phyloP scores from a whole-genome alignment of 345 rosid species.

The Populus pruinosa region DNA sequence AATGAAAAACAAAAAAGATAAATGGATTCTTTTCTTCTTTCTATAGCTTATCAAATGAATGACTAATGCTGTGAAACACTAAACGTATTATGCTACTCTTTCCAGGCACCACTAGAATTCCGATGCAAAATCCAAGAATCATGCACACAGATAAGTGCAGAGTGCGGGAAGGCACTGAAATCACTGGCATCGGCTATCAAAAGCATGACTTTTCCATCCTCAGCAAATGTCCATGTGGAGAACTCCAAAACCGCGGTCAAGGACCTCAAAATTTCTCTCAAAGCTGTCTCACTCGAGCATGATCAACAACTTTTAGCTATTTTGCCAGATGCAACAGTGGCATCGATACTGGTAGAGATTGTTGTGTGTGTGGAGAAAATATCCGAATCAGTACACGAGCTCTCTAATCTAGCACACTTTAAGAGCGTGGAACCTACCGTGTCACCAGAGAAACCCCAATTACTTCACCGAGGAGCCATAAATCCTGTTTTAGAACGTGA shows the following conservation, averaged over 20 bases:
- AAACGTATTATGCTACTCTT: background rate
- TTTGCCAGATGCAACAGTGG: conserved; percentile 40
- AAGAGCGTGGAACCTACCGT: conserved; percentile 10
- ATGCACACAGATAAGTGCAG: conserved; percentile 22
- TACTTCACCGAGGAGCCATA: conserved; percentile 57
- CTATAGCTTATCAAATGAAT: background rate
- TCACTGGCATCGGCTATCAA: conserved; percentile 23
- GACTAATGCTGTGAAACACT: background rate
- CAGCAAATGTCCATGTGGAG: conserved; percentile 15
- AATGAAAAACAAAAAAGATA: background rate
- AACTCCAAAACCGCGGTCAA: conserved; percentile 14
- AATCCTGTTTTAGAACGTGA: conserved; percentile 48
- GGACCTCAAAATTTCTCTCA: conserved; percentile 16
- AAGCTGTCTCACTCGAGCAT: conserved; percentile 10
- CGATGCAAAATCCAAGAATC: conserved; percentile 12
- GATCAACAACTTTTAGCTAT: conserved; percentile 7
- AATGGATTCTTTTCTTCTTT: background rate
- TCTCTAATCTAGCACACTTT: conserved; percentile 20
- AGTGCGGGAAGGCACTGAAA: conserved; percentile 25
- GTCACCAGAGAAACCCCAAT: conserved; percentile 30
- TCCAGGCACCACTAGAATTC: conserved; percentile 19
- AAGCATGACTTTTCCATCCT: conserved; percentile 23
- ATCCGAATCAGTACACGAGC: conserved; percentile 20
- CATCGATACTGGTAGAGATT: conserved; percentile 18
- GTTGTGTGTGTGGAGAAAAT: conserved; percentile 22